Percentiles rank a stretch among this genome's conserved stretches.
Evolutionary conservation across 169 alveolate genomes (phyloP).

Genomic region (Plasmodium cynomolgi): DNA sequence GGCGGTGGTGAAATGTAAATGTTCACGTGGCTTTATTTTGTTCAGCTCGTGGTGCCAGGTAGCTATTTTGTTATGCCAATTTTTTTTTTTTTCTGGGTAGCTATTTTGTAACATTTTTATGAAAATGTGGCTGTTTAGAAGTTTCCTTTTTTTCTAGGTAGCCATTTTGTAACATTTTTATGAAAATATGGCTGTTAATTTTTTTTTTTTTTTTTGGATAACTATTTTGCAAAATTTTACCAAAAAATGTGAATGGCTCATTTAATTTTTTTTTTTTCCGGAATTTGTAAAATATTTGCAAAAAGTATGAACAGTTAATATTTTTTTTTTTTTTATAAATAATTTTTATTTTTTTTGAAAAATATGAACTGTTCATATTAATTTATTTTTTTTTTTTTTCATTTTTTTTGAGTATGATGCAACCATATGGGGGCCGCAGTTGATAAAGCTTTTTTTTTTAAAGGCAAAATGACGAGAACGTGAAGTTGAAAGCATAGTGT

Average conservation of each 20-base stretch:
- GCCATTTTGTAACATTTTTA: neutral
- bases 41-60: neutral
- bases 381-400: neutral
- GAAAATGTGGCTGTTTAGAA: neutral
- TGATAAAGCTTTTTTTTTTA: neutral
- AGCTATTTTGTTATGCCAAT: neutral
- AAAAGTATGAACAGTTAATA: neutral
- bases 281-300: neutral
- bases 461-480: neutral
- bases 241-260: neutral
- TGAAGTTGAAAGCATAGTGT: neutral
- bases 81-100: slow-evolving; percentile 1
- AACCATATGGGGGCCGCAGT: neutral
- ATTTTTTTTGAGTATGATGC: neutral
- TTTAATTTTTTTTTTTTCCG: neutral
- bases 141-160: neutral
- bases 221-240: neutral
- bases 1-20: neutral
- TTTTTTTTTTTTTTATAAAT: neutral
- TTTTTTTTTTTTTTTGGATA: neutral
- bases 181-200: neutral
- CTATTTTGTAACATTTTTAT: neutral
- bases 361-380: slow-evolving; percentile 1
- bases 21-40: neutral
- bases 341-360: neutral